A percentile compares a stretch with the other conserved stretches of the same genome.
phyloP scores from a whole-genome alignment of 2,329 filamentous ascomycete species.

The Cercospora zeina region DNA sequence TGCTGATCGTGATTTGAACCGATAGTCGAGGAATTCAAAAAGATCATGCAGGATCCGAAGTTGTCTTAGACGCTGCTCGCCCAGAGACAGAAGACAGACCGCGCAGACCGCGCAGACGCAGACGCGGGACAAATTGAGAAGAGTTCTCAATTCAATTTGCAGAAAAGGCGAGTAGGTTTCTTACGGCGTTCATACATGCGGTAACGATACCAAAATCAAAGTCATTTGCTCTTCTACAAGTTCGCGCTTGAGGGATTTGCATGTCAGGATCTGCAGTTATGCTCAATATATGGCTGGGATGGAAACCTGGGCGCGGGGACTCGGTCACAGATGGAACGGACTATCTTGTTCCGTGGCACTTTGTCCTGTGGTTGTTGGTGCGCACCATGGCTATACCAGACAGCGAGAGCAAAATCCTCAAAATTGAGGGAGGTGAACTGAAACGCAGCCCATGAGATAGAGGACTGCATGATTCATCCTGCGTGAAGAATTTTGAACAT shows the following conservation, averaged over 20 bases:
- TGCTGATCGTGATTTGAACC: not conserved
- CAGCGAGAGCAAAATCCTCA: no score
- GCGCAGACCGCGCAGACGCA: not conserved
- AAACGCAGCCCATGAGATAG: not conserved
- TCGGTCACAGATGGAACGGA: no score
- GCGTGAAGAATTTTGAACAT: not conserved
- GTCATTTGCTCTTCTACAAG: not conserved
- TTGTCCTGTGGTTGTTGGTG: no score
- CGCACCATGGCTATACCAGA: no score
- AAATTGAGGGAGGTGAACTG: no score
- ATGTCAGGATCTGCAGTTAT: no score
- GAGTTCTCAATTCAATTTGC: no score
- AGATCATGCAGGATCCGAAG: conserved; percentile 24
- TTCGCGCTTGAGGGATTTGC: not conserved
- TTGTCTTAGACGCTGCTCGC: not conserved
- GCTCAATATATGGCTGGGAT: no score
- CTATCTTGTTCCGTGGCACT: no score
- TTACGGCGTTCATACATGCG: not conserved
- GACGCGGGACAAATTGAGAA: not conserved
- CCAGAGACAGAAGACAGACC: not conserved
- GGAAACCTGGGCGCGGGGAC: no score
- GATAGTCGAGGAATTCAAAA: conserved; percentile 26
- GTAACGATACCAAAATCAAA: not conserved
- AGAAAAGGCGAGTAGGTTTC: not conserved
- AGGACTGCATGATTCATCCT: not conserved